Evolutionary conservation across 2,329 filamentous ascomycete genomes (phyloP), one percentile per base, ranked within the genome.

Genomic region (Aspergillus sclerotialis): DNA sequence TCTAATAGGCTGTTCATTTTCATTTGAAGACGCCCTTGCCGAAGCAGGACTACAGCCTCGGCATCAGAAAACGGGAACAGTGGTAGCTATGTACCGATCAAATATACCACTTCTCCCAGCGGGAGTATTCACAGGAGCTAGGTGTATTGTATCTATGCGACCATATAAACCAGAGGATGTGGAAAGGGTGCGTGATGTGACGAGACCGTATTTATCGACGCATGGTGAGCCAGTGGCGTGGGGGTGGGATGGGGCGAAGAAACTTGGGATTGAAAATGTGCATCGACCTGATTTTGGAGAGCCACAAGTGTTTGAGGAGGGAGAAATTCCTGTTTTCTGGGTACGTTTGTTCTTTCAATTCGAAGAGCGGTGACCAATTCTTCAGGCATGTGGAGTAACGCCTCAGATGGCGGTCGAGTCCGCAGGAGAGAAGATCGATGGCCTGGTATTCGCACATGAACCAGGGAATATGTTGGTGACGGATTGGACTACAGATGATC

Each of bases 201-300:
- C 77, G 1, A 57, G 73, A 10, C 58, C 59, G 7, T 82, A 72
- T 53, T 53, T 63, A 7, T 58, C 66, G 2, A 79, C 76, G 3
- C 78, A 82, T 45, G 78, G 78, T 2, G 78, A 82, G 58, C 76
- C 76, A 1, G 61, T 82, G 10, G 76, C 72, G 3, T 82, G 76
- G 76, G 78, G 75, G 0, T 82, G 76, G 76, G 69, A 78, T 3
- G 72, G 68, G 0, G 53, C 73, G 7, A 47, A 55, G 40, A 46
- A 46, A 19, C 45, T 82, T 28, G 78, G 78, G 0, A 76, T 82
- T 36, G 32, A 43, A 30, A 65, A 80, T 50, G 61, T 80, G 7
- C 55, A 65, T 27, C 38, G 28, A 6, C 72, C 73, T 2, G 69
- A 81, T 33, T 82, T 73, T 69, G 78, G 78, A 1, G 73, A 80